phyloP scores from a whole-genome alignment of 441 rosid species.

The Omphalea diandra region DNA sequence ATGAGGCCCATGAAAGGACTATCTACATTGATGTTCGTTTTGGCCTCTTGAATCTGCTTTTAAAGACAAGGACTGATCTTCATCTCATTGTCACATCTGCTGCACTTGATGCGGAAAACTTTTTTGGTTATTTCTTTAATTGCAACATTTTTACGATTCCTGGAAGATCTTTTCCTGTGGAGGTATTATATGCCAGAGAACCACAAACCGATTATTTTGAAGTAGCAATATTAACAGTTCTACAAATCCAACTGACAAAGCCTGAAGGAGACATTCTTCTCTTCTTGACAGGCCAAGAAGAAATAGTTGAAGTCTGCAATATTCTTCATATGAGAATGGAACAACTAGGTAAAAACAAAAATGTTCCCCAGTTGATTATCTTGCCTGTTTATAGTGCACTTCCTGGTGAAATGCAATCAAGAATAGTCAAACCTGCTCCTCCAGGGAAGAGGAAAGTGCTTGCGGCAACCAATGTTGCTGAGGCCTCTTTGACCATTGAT shows the following conservation, averaged over 20 bases:
- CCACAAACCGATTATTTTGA: constrained; percentile 79
- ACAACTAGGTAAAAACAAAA: constrained; percentile 61
- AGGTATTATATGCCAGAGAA: constrained; percentile 67
- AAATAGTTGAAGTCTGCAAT: constrained; percentile 78
- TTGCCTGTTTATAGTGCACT: constrained; percentile 81
- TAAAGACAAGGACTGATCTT: constrained; percentile 64
- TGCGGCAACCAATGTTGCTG: no score
- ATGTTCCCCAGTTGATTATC: constrained; percentile 78
- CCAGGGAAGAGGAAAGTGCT: constrained; percentile 81
- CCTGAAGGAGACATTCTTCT: constrained; percentile 80
- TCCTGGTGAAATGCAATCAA: constrained; percentile 86
- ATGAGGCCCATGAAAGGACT: constrained; percentile 90
- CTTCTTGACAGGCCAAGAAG: constrained; percentile 88
- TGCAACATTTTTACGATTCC: no score
- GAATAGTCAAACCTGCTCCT: constrained; percentile 74
- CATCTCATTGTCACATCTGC: constrained; percentile 72
- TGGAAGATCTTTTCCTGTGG: constrained; percentile 85
- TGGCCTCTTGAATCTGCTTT: constrained; percentile 69
- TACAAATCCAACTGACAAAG: constrained; percentile 79
- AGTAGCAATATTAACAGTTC: constrained; percentile 72
- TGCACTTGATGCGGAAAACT: constrained; percentile 83
- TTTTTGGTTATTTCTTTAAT: constrained; percentile 72
- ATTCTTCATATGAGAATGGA: constrained; percentile 73
- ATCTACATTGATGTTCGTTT: constrained; percentile 79
- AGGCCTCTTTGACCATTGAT: no score